A percentile compares a stretch with the other conserved stretches of the same genome.
These are phyloP conservation scores for Pulicaria dysenterica DNA, from an alignment of 129 eudicot genomes.

Conservation along the genomic window DNA sequence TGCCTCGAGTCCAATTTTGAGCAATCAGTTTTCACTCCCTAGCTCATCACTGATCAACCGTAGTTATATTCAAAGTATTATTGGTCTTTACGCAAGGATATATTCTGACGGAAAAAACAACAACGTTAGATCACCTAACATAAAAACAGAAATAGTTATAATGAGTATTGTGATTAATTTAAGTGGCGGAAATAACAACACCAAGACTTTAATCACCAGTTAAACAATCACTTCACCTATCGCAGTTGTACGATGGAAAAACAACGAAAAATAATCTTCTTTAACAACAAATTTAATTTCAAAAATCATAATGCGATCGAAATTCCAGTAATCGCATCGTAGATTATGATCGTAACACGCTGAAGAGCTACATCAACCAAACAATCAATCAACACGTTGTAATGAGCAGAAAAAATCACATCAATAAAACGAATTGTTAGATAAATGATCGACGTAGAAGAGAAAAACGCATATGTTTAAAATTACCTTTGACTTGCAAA, in stretches of 20 bases:
- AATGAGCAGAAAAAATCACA: conserved; percentile 13
- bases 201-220: background rate
- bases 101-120: background rate
- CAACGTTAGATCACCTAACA: background rate
- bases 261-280: conserved; percentile 11
- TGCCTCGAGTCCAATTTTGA: background rate
- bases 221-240: conserved; percentile 11
- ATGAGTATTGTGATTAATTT: background rate
- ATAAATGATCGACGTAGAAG: conserved; percentile 1
- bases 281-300: background rate
- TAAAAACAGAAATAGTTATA: too few species aligned
- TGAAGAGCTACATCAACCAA: conserved; percentile 13
- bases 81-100: background rate
- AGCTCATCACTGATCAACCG: background rate
- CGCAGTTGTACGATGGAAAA: conserved; percentile 7
- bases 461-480: background rate
- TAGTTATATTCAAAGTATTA: conserved; percentile 6
- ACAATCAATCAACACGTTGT: conserved; percentile 5
- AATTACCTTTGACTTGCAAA: conserved; percentile 20
- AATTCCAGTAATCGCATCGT: background rate
- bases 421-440: background rate
- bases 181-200: conserved; percentile 12
- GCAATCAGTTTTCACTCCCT: background rate
- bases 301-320: conserved; percentile 24
- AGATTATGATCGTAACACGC: background rate